Evolutionary conservation across 2,329 filamentous ascomycete genomes (phyloP), one percentile per base, ranked within the genome.

Genomic region (Macroventuria anomochaeta): DNA sequence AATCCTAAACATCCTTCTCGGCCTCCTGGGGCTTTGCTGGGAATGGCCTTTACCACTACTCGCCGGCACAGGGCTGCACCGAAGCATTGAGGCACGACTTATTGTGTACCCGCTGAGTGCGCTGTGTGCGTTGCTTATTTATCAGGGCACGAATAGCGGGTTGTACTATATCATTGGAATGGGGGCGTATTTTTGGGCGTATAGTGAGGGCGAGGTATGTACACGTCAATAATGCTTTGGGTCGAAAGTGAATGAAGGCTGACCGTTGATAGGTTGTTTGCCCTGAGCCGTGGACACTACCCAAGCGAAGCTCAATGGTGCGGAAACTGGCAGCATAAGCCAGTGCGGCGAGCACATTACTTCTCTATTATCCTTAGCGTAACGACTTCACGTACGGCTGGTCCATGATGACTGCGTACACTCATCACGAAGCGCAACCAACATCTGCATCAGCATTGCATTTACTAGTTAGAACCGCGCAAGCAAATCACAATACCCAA

Each of bases 141-240:
- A 99, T 74, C 95, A 97, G 75, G 90, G 87, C 53, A 96, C 93
- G 23, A 96, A 99, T 72, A 83, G 93, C 2, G 95, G 91, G 4
- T 78, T 97, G 46, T 99, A 97, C 78, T 97, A 97, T 73, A 73
- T 96, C 21, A 84, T 97, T 58, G 93, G 88, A 17, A 87, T 96
- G 78, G 81, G 80, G 7, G 88, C 95, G 12, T 99, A 97, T 76
- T 96, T 97, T 68, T 97, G 93, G 93, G 95, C 91, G 1, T 97
- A 96, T 69, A 95, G 89, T 68, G 93, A 99, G 76, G 95, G 95
- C 76, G 95, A 99, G 88, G 93, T 96, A 77, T 72, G 88, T 80
- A 10, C 7, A 31, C 11, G 12, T 5, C 15, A 1, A 8, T 3
- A 5, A n/a, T n/a, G n/a, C n/a, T n/a, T n/a, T n/a, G n/a, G n/a